A percentile compares a stretch with the other conserved stretches of the same genome.
These are phyloP conservation scores for Melampsora abietis-canadensis DNA, from an alignment of 1,284 basidiomycete species.

Conservation along the genomic window DNA sequence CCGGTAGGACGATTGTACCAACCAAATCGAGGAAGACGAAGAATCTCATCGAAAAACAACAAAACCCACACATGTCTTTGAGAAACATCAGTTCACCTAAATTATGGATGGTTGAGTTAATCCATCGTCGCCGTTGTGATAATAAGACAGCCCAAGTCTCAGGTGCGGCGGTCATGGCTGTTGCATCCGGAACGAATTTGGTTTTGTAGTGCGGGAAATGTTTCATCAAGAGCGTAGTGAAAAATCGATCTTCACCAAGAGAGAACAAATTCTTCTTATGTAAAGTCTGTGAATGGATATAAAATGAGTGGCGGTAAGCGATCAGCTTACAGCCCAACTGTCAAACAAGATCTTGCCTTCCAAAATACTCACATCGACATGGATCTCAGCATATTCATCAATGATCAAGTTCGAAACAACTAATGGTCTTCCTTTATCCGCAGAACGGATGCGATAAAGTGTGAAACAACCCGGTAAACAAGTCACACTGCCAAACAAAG, in stretches of 20 bases:
- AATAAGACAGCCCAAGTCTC: slow-evolving; percentile 83
- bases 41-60: slow-evolving; percentile 96
- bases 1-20: slow-evolving; percentile 35
- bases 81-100: slow-evolving; percentile 84
- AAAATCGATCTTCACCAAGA: slow-evolving; percentile 93
- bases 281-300: slow-evolving; percentile 51
- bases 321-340: too few species aligned
- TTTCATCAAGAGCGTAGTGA: slow-evolving; percentile 91
- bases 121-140: slow-evolving; percentile 93
- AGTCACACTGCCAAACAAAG: slow-evolving; percentile 90
- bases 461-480: slow-evolving; percentile 98
- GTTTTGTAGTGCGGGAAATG: slow-evolving; percentile 96
- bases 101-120: slow-evolving; percentile 97
- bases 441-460: slow-evolving; percentile 88
- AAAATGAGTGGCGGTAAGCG: background rate
- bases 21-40: slow-evolving; percentile 24
- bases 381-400: slow-evolving; percentile 89
- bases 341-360: background rate
- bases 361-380: slow-evolving; percentile 51
- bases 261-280: slow-evolving; percentile 92
- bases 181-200: slow-evolving; percentile 83
- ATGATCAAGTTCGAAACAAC: slow-evolving; percentile 95
- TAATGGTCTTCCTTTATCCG: slow-evolving; percentile 92
- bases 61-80: slow-evolving; percentile 90
- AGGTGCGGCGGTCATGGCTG: slow-evolving; percentile 84